These are phyloP conservation scores for Dispira parvispora DNA, from an alignment of 192 early-diverging fungal genomes.

Conservation along the genomic window DNA sequence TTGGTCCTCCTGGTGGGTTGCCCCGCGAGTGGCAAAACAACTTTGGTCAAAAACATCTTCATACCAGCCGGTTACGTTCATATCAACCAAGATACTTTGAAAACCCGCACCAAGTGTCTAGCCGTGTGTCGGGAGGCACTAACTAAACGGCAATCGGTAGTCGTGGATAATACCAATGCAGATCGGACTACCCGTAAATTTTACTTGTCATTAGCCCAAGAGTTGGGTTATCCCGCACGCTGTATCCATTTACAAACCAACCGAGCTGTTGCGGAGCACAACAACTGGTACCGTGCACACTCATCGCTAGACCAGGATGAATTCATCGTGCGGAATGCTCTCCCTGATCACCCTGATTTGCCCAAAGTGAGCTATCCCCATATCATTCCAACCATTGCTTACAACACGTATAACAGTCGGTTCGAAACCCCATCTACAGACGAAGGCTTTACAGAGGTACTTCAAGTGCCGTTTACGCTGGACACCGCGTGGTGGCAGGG, in stretches of 20 bases:
- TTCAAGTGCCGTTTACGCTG: neutral
- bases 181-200: slow-evolving; percentile 33
- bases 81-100: slow-evolving; percentile 7
- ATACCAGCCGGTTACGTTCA: slow-evolving; percentile 3
- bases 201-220: slow-evolving; percentile 48
- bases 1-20: slow-evolving; percentile 6
- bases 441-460: slow-evolving; percentile 1
- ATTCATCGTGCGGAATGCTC: neutral
- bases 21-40: slow-evolving; percentile 8
- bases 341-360: neutral
- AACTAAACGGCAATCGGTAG: slow-evolving; percentile 30
- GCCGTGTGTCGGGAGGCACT: neutral
- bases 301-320: neutral
- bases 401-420: slow-evolving; percentile 4
- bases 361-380: too few relatives aligned
- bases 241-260: neutral
- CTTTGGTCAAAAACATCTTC: neutral
- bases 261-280: neutral
- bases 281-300: neutral
- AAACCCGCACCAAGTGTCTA: neutral
- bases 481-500: neutral
- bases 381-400: neutral
- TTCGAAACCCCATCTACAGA: neutral
- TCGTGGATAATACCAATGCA: slow-evolving; percentile 76
- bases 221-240: slow-evolving; percentile 2